These are phyloP conservation scores for Kappamyces sp. DNA, from an alignment of 192 early-diverging fungal species.

Conservation along the genomic window DNA sequence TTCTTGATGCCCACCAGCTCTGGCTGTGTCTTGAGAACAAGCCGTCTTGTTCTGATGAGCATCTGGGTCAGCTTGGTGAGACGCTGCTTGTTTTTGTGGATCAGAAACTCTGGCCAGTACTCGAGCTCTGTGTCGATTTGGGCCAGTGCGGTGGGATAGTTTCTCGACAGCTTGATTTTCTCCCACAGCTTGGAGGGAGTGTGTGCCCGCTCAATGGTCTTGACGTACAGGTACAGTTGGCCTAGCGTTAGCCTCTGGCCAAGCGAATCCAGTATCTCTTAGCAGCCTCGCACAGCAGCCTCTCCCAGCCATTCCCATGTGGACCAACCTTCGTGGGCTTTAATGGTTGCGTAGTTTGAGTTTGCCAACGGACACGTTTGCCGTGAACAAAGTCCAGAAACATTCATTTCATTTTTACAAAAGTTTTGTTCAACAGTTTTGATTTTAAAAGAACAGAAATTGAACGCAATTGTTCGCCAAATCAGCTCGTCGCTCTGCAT, in stretches of 20 bases:
- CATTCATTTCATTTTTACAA: slow-evolving; percentile 94
- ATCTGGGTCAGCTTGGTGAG: slow-evolving; percentile 95
- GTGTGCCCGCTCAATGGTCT: slow-evolving; percentile 92
- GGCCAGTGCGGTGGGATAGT: slow-evolving; percentile 76
- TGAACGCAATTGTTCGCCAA: slow-evolving; percentile 93
- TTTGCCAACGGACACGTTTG: slow-evolving; percentile 95
- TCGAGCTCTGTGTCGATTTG: slow-evolving; percentile 84
- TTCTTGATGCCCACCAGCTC: slow-evolving; percentile 86
- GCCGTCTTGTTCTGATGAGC: slow-evolving; percentile 85
- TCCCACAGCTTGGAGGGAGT: slow-evolving; percentile 94
- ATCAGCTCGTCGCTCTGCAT: slow-evolving; percentile 71
- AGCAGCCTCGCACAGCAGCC: neutral
- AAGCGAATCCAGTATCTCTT: slow-evolving; percentile 7
- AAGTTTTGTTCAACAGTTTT: slow-evolving; percentile 85
- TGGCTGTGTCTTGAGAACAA: slow-evolving; percentile 74
- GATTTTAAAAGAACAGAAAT: slow-evolving; percentile 98
- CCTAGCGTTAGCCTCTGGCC: neutral
- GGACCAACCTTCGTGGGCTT: slow-evolving; percentile 64
- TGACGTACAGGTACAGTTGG: slow-evolving; percentile 84
- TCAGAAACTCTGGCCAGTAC: slow-evolving; percentile 86
- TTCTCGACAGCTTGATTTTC: slow-evolving; percentile 77
- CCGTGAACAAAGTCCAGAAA: slow-evolving; percentile 91
- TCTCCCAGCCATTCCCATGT: neutral
- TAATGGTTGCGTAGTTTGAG: slow-evolving; percentile 88
- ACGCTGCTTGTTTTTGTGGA: slow-evolving; percentile 95